These are phyloP conservation scores for Panicum hallii DNA, from an alignment of 202 grass and related monocot species.

Conservation along the genomic window DNA sequence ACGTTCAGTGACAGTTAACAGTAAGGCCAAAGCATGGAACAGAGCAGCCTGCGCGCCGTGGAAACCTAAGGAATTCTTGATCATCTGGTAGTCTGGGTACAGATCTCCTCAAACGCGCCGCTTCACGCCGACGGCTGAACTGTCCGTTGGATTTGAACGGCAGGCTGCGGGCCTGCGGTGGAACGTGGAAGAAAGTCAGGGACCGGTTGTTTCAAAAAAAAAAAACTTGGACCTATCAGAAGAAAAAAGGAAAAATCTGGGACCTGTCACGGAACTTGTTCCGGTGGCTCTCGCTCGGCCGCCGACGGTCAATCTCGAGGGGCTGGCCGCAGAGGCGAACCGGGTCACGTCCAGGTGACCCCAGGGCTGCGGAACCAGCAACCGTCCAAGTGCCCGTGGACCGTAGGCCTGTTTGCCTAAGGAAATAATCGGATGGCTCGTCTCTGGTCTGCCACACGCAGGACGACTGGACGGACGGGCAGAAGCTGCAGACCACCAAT, in stretches of 20 bases:
- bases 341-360: neutral
- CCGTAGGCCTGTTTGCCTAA: no score
- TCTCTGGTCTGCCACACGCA: neutral
- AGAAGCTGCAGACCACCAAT: neutral
- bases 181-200: neutral
- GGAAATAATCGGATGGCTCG: neutral
- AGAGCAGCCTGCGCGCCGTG: neutral
- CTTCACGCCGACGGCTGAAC: neutral
- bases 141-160: neutral
- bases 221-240: no score
- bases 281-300: neutral
- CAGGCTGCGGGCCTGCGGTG: neutral
- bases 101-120: no score
- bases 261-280: neutral
- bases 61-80: neutral
- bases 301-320: slow-evolving; percentile 13
- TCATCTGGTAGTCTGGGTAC: neutral
- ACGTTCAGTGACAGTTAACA: neutral
- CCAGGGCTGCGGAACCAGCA: neutral
- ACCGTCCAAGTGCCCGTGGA: no score
- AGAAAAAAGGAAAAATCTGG: no score
- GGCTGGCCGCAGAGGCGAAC: neutral
- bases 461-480: neutral
- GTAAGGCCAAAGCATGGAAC: neutral
- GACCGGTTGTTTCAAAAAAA: neutral